Percentiles rank a stretch among this genome's conserved stretches.
Conservation (phyloP, 2,329 filamentous ascomycete genomes). For the Diaporthe australafricana region DNA sequence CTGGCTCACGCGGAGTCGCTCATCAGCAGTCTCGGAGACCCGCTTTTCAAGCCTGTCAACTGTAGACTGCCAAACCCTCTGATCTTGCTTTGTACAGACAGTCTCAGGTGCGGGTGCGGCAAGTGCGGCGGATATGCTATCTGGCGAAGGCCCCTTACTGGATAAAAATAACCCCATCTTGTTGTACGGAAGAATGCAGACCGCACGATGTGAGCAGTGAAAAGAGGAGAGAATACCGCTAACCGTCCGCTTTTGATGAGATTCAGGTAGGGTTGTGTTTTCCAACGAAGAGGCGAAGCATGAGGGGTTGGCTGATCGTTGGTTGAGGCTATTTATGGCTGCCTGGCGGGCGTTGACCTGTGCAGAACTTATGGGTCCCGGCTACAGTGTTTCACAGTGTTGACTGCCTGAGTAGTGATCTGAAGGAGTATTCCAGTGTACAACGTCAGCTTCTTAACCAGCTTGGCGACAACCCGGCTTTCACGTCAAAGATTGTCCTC, state of each 20-base stretch:
- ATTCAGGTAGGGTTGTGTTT: background rate
- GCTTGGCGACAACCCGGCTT: too few relatives aligned
- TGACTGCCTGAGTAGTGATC: too few relatives aligned
- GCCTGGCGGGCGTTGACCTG: background rate
- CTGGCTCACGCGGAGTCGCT: background rate
- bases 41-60: background rate
- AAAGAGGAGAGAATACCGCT: background rate
- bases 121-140: background rate
- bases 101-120: background rate
- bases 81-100: conserved; percentile 1
- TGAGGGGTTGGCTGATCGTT: background rate
- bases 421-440: too few relatives aligned
- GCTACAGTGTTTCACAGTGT: too few relatives aligned
- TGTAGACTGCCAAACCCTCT: background rate
- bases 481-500: too few relatives aligned
- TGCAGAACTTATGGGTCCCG: background rate
- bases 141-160: background rate
- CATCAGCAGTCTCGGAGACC: background rate
- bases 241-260: background rate
- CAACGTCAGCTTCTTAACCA: too few relatives aligned
- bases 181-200: background rate
- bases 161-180: background rate
- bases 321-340: background rate
- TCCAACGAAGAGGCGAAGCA: background rate
- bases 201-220: background rate